A percentile compares a stretch with the other conserved stretches of the same genome.
These are phyloP conservation scores for Blastomyces gilchristii DNA, from an alignment of 2,329 filamentous ascomycete species.

Conservation along the genomic window DNA sequence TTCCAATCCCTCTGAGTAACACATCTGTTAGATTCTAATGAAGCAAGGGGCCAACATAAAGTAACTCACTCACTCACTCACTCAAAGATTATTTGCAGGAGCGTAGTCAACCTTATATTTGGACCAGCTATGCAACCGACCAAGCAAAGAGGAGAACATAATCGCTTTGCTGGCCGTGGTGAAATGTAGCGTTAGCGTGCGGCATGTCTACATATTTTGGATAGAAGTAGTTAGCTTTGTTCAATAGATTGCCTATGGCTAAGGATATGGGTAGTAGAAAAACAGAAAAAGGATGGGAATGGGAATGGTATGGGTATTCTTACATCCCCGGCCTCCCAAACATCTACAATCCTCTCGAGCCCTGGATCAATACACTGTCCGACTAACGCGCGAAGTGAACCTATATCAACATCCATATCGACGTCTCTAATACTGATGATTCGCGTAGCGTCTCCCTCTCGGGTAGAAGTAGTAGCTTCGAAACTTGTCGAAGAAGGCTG, in stretches of 20 bases:
- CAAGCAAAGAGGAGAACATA: slow-evolving; percentile 28
- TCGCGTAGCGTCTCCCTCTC: slow-evolving; percentile 35
- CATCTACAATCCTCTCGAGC: slow-evolving; percentile 38
- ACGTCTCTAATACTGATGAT: slow-evolving; percentile 37
- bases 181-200: slow-evolving; percentile 41
- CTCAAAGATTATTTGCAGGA: too few species aligned
- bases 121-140: not conserved
- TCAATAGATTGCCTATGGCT: not conserved
- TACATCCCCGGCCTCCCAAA: slow-evolving; percentile 33
- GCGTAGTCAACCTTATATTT: not conserved
- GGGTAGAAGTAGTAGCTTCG: slow-evolving; percentile 14
- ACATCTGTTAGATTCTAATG: not conserved
- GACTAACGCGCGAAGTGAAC: slow-evolving; percentile 30
- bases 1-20: not conserved
- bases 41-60: not conserved
- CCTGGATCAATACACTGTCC: slow-evolving; percentile 29
- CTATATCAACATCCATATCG: slow-evolving; percentile 32
- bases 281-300: too few species aligned
- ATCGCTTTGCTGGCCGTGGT: slow-evolving; percentile 38
- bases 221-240: not conserved
- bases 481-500: not conserved
- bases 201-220: slow-evolving; percentile 11
- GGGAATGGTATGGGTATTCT: slow-evolving; percentile 16
- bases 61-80: not conserved
- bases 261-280: not conserved